These are phyloP conservation scores for Malassezia vespertilionis DNA, from an alignment of 1,284 basidiomycete species.

Conservation along the genomic window DNA sequence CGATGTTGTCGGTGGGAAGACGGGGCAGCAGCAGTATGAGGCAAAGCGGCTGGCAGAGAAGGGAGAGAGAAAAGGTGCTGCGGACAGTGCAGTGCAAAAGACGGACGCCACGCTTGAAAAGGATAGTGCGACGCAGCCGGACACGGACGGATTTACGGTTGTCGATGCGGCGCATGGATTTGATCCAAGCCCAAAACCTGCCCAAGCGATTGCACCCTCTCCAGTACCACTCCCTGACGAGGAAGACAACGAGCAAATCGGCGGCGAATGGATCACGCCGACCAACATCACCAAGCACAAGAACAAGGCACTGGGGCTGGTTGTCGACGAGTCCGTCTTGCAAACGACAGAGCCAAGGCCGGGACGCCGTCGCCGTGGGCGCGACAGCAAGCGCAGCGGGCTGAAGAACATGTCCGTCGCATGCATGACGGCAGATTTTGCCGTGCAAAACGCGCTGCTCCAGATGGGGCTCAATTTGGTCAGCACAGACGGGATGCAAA, in stretches of 20 bases:
- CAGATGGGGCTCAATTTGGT: slow-evolving; percentile 89
- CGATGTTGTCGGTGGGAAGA: slow-evolving; percentile 49
- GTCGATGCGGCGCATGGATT: slow-evolving; percentile 4
- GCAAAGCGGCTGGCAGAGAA: slow-evolving; percentile 11
- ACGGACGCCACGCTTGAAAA: too few relatives aligned
- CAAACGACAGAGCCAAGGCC: neutral
- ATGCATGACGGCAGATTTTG: slow-evolving; percentile 85
- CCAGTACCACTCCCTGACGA: neutral
- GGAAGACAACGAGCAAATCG: slow-evolving; percentile 25
- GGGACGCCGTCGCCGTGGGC: slow-evolving; percentile 2
- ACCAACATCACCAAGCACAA: slow-evolving; percentile 77
- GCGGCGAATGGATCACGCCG: slow-evolving; percentile 84
- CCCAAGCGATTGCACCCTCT: neutral
- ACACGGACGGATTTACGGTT: slow-evolving; percentile 7
- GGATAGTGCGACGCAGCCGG: neutral
- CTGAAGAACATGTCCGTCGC: slow-evolving; percentile 35
- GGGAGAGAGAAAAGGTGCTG: neutral
- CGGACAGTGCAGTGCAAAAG: too few relatives aligned
- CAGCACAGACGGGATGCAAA: slow-evolving; percentile 79
- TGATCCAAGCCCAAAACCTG: neutral
- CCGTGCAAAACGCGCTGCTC: slow-evolving; percentile 93
- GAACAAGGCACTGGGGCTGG: slow-evolving; percentile 66
- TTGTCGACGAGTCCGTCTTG: slow-evolving; percentile 22
- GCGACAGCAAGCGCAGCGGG: slow-evolving; percentile 16
- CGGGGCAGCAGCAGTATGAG: slow-evolving; percentile 31